Percentiles rank a stretch among this genome's conserved stretches.
These are phyloP conservation scores for Colletotrichum neosansevieriae DNA, from an alignment of 2,329 filamentous ascomycete genomes.

Conservation along the genomic window DNA sequence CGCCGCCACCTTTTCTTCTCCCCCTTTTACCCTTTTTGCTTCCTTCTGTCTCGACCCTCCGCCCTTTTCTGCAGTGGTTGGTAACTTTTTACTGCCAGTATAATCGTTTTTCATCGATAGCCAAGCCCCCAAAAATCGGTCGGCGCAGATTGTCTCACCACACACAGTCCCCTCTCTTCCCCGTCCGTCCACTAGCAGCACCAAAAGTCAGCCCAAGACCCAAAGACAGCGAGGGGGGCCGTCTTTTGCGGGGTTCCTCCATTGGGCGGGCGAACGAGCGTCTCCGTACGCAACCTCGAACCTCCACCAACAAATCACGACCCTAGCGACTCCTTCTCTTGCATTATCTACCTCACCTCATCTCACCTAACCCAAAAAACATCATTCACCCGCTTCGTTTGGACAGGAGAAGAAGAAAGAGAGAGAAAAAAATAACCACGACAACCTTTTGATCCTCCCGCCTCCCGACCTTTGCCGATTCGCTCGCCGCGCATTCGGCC, in stretches of 20 bases:
- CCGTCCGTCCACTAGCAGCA: conserved; percentile 10
- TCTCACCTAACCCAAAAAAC: conserved; percentile 12
- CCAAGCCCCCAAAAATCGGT: conserved; percentile 9
- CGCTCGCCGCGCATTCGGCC: conserved; percentile 21
- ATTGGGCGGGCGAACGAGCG: conserved; percentile 36
- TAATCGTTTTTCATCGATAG: conserved; percentile 5
- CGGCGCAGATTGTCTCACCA: conserved; percentile 23
- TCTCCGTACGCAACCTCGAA: conserved; percentile 39
- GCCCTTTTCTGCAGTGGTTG: background rate
- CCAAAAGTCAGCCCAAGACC: conserved; percentile 14
- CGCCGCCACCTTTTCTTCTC: background rate
- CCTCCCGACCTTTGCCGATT: conserved; percentile 20
- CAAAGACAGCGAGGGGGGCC: conserved; percentile 38
- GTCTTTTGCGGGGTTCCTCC: conserved; percentile 40
- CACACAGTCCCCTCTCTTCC: conserved; percentile 1
- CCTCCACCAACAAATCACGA: conserved; percentile 41
- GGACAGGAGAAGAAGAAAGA: background rate
- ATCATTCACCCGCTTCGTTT: conserved; percentile 2
- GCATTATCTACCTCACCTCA: conserved; percentile 32
- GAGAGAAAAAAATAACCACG: background rate
- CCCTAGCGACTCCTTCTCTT: conserved; percentile 34
- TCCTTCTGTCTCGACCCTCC: background rate
- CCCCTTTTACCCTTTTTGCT: background rate
- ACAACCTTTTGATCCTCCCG: conserved; percentile 8
- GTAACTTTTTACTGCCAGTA: conserved; percentile 11